phyloP scores from a whole-genome alignment of 2,329 filamentous ascomycete species.

The Xylariomycetidae sp. region DNA sequence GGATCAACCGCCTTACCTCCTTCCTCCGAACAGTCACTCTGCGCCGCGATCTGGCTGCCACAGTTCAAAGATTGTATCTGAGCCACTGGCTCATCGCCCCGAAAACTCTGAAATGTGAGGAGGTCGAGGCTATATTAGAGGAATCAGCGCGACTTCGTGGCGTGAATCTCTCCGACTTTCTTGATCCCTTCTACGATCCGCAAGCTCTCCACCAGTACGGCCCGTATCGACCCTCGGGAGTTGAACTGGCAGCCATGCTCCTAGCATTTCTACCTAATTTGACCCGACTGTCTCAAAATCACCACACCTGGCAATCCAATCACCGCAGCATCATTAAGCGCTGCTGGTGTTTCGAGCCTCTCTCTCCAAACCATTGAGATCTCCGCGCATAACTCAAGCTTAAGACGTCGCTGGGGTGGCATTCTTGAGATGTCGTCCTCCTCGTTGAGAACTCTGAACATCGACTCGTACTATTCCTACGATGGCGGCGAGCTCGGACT shows the following conservation, averaged over 20 bases:
- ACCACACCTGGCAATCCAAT: not conserved
- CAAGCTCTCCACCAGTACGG: not conserved
- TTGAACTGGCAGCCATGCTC: not conserved
- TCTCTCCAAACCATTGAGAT: conserved; percentile 1
- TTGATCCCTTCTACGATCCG: not conserved
- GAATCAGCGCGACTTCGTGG: not conserved
- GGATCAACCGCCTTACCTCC: conserved; percentile 12
- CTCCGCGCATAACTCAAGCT: not conserved
- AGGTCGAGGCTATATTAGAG: not conserved
- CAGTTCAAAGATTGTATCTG: not conserved
- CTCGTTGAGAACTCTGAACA: not conserved
- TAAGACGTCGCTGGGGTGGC: not conserved
- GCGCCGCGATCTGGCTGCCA: conserved; percentile 13
- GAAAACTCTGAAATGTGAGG: no score
- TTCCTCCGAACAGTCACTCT: conserved; percentile 17
- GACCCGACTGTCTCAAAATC: not conserved
- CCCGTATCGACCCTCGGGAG: not conserved
- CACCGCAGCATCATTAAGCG: not conserved
- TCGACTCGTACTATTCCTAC: not conserved
- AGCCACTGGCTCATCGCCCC: not conserved
- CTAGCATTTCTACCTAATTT: conserved; percentile 1
- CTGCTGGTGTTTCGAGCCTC: not conserved
- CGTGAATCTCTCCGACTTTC: conserved; percentile 1
- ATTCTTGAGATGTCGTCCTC: not conserved
- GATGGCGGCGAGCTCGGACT: not conserved